Evolutionary conservation across 2,329 filamentous ascomycete species (phyloP), one percentile per base, ranked within the genome.

Genomic region (Penicillium sp.): DNA sequence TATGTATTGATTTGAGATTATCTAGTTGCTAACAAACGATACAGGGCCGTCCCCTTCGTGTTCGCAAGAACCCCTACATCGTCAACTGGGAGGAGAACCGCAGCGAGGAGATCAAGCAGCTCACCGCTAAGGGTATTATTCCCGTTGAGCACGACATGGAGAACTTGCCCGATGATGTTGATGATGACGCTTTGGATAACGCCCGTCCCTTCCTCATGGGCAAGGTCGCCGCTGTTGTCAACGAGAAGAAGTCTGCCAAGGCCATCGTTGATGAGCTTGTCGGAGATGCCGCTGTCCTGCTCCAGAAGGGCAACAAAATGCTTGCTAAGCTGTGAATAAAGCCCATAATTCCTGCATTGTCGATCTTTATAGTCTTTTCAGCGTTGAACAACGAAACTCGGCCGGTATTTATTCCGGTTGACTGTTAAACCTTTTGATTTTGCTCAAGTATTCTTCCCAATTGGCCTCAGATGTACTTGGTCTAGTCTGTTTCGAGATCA

Each of bases 21-120:
- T 9, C 16, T 11, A 6, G 11, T 34, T 46, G 50, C 66, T 70
- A 57, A 69, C 41, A 34, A 6, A 23, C 18, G 9, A 14, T 44
- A 16, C 56, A 80, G 73, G 94, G 94, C 52, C 90, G 94, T 55
- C 94, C 94, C 34, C 82, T 99, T 71, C 90, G 94, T 64, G 94
- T 99, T 56, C 88, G 92, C 73, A 94, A 84, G 72, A 99, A 97
- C 80, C 76, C 88, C 7, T 99, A 99, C 77, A 97, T 99, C 70
- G 75, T 85, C 70, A 90, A 96, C 81, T 99, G 94, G 94, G 93
- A 99, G 79, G 87, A 88, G 68, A 94, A 97, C 81, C 89, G 94
- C 65, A 80, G 83, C 63, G 79, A 84, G 36, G 94, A 99, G 81
- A 96, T 99, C 76, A 95, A 92, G 82, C 84, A 95, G 70, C 84